Percentiles rank a stretch among this genome's conserved stretches.
These are phyloP conservation scores for Periglandula ipomoeae DNA, from an alignment of 2,329 filamentous ascomycete species.

Conservation along the genomic window DNA sequence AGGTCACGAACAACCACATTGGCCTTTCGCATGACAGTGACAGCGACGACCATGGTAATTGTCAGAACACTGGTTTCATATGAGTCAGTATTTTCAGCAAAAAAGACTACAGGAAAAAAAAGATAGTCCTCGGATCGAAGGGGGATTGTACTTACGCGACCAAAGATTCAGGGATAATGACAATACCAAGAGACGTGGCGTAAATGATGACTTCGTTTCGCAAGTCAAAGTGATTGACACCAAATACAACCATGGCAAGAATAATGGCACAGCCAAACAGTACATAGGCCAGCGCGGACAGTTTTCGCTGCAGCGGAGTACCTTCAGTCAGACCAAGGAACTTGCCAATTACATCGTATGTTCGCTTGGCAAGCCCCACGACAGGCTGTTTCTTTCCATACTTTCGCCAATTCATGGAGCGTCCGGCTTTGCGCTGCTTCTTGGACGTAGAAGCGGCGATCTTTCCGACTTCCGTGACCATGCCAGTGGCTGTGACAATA, in stretches of 20 bases:
- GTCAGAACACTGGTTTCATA: slow-evolving; percentile 47
- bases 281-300: slow-evolving; percentile 67
- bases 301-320: slow-evolving; percentile 69
- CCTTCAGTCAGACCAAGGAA: slow-evolving; percentile 56
- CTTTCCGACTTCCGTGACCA: slow-evolving; percentile 61
- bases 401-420: slow-evolving; percentile 44
- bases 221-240: slow-evolving; percentile 43
- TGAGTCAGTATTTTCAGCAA: background rate
- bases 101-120: slow-evolving; percentile 13
- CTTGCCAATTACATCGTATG: slow-evolving; percentile 41
- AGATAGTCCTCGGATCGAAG: background rate
- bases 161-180: slow-evolving; percentile 55
- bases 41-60: slow-evolving; percentile 60
- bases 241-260: slow-evolving; percentile 49
- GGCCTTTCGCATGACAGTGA: slow-evolving; percentile 54
- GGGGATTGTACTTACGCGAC: slow-evolving; percentile 40
- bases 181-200: slow-evolving; percentile 49
- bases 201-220: slow-evolving; percentile 47
- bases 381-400: slow-evolving; percentile 42
- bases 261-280: slow-evolving; percentile 63
- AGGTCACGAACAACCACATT: slow-evolving; percentile 59
- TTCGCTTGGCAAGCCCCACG: slow-evolving; percentile 36
- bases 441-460: slow-evolving; percentile 50
- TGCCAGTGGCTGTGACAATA: slow-evolving; percentile 64
- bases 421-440: slow-evolving; percentile 45